Evolutionary conservation across 1,284 basidiomycete genomes (phyloP), one percentile per base, ranked within the genome.

Genomic region (Coniferiporia sulphurascens): DNA sequence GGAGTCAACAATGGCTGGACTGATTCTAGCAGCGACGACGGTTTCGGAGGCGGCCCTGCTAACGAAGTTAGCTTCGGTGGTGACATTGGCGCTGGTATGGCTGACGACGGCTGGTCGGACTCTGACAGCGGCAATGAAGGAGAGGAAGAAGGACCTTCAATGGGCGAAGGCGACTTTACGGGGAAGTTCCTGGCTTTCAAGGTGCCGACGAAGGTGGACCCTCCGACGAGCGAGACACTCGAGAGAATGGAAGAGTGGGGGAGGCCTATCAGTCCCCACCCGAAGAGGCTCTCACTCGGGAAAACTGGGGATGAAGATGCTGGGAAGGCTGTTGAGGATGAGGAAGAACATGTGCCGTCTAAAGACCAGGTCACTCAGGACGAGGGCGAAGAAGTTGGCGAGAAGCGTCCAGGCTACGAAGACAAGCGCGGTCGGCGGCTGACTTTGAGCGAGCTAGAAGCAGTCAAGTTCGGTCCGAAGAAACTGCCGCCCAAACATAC

Each of bases 241-340:
- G 73, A 68, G 13, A 74, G 79, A 44, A 78, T 78, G 69, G 79
- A 82, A 41, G 70, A 74, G 22, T 89, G 87, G 87, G 86, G 87
- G 0, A 75, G 82, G 10, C 86, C 86, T 1, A 78, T 84, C 45
- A 88, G 85, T 59, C 87, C 87, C 0, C 87, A 78, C 65, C 83
- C 83, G 2, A 71, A 69, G 50, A 68, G 64, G 57, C 66, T 74
- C 57, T 70, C 72, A 54, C 67, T 73, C 55, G 70, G 73, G 12
- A 75, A 73, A 8, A 69, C 74, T 12, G 63, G 60, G 10, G 65
- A 67, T 35, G 57, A 59, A 8, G 66, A 67, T 17, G 76, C 78
- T 46, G 69, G 76, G 36, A 79, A 75, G 13, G 65, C 45, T 7
- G 17, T 84, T 4, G 76, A 74, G 41, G 52, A 48, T 41, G 35